phyloP scores from a whole-genome alignment of 345 rosid genomes.

The Anastatica hierochuntica region DNA sequence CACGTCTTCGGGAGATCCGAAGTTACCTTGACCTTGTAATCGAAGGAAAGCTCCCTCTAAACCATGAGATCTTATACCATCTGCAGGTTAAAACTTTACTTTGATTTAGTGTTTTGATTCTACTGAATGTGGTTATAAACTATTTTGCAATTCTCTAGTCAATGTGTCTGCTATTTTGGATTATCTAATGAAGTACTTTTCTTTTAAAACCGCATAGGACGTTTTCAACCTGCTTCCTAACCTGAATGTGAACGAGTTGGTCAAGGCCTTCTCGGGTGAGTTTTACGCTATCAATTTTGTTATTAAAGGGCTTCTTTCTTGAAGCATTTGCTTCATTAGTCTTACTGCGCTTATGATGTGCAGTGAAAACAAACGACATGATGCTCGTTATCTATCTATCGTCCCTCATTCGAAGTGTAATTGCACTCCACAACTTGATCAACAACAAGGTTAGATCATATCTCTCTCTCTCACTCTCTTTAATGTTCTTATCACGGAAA shows the following conservation, averaged over 20 bases:
- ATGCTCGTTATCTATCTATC: constrained; percentile 29
- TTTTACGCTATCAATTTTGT: not conserved
- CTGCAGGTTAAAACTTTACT: constrained; percentile 45
- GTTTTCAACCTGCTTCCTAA: constrained; percentile 89
- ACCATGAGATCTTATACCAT: constrained; percentile 77
- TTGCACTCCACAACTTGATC: constrained; percentile 88
- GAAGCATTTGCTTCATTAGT: not conserved
- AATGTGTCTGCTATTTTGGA: not conserved
- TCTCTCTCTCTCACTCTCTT: not conserved
- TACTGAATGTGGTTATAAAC: not conserved
- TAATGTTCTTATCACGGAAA: too few relatives aligned
- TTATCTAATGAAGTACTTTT: not conserved
- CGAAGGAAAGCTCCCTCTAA: constrained; percentile 78
- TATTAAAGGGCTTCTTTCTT: not conserved
- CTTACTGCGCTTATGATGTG: constrained; percentile 8
- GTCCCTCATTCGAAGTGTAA: constrained; percentile 29
- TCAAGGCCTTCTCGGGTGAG: constrained; percentile 78
- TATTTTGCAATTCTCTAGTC: not conserved
- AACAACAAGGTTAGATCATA: constrained; percentile 59
- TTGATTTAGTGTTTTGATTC: not conserved
- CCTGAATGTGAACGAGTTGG: constrained; percentile 60
- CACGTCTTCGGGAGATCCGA: constrained; percentile 58
- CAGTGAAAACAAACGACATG: constrained; percentile 32
- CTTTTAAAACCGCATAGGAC: constrained; percentile 40
- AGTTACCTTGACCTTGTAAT: constrained; percentile 71